Evolutionary conservation across 495 filamentous ascomycete genomes (phyloP).

Genomic region (Aspergillus campestris): DNA sequence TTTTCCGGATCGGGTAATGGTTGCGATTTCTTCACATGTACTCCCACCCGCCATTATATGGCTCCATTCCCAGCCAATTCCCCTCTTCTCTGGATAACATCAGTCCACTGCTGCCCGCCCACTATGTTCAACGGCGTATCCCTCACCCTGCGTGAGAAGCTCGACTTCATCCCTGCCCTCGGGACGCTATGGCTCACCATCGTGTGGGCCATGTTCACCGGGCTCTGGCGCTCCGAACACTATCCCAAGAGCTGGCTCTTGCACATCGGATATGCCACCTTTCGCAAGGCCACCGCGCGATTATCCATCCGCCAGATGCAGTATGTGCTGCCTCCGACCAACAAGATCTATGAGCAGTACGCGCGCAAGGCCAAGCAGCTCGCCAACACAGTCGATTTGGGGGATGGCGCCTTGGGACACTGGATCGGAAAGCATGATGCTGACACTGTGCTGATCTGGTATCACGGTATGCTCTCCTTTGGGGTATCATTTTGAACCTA

Average conservation of each 20-base stretch:
- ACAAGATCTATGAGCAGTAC: slow-evolving; percentile 40
- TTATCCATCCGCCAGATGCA: slow-evolving; percentile 27
- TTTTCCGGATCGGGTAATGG: slow-evolving; percentile 1
- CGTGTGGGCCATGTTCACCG: slow-evolving; percentile 25
- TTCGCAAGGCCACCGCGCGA: slow-evolving; percentile 26
- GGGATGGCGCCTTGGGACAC: slow-evolving; percentile 45
- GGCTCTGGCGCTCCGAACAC: slow-evolving; percentile 25
- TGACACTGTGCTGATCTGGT: slow-evolving; percentile 49
- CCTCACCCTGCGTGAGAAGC: slow-evolving; percentile 24
- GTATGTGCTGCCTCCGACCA: slow-evolving; percentile 29
- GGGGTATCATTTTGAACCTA: not conserved
- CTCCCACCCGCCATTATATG: not conserved
- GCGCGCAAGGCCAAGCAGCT: slow-evolving; percentile 32
- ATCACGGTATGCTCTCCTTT: slow-evolving; percentile 38
- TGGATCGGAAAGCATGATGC: slow-evolving; percentile 51
- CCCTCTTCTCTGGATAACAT: not conserved
- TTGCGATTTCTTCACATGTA: slow-evolving; percentile 8
- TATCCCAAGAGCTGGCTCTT: slow-evolving; percentile 27
- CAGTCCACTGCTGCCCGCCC: not conserved
- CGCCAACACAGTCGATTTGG: slow-evolving; percentile 41
- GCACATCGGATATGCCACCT: slow-evolving; percentile 32
- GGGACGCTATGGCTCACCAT: slow-evolving; percentile 19
- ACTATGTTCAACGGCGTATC: slow-evolving; percentile 2
- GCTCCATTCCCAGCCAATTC: not conserved
- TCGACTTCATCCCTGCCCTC: slow-evolving; percentile 30